phyloP scores from a whole-genome alignment of 495 filamentous ascomycete genomes.

The Penicillium angulare region DNA sequence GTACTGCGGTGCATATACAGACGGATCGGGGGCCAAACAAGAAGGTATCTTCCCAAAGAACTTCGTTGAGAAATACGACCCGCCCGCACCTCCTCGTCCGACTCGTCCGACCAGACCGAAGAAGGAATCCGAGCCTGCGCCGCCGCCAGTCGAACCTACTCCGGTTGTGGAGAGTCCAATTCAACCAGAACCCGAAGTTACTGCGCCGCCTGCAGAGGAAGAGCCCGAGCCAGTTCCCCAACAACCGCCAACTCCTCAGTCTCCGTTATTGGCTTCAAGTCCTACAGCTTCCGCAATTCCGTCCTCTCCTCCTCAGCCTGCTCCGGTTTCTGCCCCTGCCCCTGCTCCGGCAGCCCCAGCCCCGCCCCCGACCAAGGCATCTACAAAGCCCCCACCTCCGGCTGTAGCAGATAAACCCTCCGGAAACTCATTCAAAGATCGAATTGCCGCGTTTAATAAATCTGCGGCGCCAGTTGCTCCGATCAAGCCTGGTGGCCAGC shows the following conservation, averaged over 20 bases:
- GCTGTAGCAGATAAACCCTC: slow-evolving; percentile 75
- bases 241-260: slow-evolving; percentile 39
- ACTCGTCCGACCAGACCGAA: slow-evolving; percentile 66
- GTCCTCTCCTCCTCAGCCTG: slow-evolving; percentile 28
- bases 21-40: slow-evolving; percentile 65
- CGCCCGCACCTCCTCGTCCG: slow-evolving; percentile 84
- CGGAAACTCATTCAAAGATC: slow-evolving; percentile 80
- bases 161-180: slow-evolving; percentile 27
- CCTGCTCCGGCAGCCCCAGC: slow-evolving; percentile 25
- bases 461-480: slow-evolving; percentile 80
- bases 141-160: slow-evolving; percentile 35
- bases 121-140: slow-evolving; percentile 60
- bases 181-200: slow-evolving; percentile 38
- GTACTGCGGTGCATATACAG: slow-evolving; percentile 89
- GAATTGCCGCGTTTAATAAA: slow-evolving; percentile 96
- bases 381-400: slow-evolving; percentile 51
- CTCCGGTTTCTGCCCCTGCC: slow-evolving; percentile 15
- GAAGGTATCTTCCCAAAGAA: slow-evolving; percentile 96
- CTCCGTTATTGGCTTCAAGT: slow-evolving; percentile 9
- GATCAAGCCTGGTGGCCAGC: slow-evolving; percentile 70
- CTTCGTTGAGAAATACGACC: slow-evolving; percentile 94
- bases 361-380: slow-evolving; percentile 45
- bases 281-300: slow-evolving; percentile 16
- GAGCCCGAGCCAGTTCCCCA: slow-evolving; percentile 37
- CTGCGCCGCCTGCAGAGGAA: slow-evolving; percentile 25